phyloP scores from a whole-genome alignment of 306 rosid species.

The Prunus armeniaca region DNA sequence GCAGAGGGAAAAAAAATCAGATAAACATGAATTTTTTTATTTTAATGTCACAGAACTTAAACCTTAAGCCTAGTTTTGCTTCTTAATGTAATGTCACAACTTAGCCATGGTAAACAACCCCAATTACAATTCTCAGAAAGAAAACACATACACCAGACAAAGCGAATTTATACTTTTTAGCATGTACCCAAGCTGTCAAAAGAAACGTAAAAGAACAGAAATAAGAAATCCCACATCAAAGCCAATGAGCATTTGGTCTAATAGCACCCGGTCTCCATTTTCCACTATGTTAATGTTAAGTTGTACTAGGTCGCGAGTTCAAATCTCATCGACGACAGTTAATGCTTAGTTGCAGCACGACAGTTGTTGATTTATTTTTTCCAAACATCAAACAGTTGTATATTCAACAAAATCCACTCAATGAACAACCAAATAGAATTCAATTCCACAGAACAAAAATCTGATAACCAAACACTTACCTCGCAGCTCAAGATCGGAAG shows the following conservation, averaged over 20 bases:
- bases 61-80: not conserved
- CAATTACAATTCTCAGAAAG: not conserved
- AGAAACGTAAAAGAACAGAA: not conserved
- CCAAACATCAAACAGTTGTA: not conserved
- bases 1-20: not conserved
- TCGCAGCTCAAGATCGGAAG: slow-evolving; percentile 36
- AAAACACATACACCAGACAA: not conserved
- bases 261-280: not conserved
- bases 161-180: not conserved
- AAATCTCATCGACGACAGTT: not conserved
- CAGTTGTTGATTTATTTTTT: too few relatives aligned
- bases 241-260: not conserved
- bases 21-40: too few relatives aligned
- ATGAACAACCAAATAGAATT: not conserved
- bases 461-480: not conserved
- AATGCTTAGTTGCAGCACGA: not conserved
- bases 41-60: too few relatives aligned
- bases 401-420: not conserved
- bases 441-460: not conserved
- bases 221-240: not conserved
- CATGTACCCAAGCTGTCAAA: not conserved
- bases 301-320: not conserved
- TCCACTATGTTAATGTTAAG: not conserved
- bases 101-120: not conserved
- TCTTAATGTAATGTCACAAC: not conserved